These are phyloP conservation scores for Rubus idaeus DNA, from an alignment of 306 rosid genomes.

Conservation along the genomic window DNA sequence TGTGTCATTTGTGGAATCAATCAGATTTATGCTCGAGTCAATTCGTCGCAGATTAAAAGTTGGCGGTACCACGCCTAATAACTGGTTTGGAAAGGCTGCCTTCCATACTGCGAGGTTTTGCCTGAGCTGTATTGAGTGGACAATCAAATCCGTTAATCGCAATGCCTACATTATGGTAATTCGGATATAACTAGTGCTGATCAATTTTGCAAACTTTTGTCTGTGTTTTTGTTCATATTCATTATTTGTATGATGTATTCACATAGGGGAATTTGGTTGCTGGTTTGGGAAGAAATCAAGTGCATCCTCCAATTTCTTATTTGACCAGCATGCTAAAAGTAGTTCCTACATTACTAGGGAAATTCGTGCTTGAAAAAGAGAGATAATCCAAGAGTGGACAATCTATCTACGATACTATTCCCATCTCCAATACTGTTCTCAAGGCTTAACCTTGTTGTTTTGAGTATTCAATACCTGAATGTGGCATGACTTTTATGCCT, in stretches of 20 bases:
- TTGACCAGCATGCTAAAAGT: constrained; percentile 5
- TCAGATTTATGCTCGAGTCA: constrained; percentile 86
- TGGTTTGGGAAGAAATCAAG: background rate
- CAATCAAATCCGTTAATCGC: constrained; percentile 84
- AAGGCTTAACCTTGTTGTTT: background rate
- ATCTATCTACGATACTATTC: too few species aligned
- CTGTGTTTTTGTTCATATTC: background rate
- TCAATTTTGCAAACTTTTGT: background rate
- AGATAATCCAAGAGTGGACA: background rate
- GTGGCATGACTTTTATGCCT: background rate
- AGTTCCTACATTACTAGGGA: background rate
- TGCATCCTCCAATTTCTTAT: background rate
- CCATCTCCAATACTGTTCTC: background rate
- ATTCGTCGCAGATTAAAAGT: constrained; percentile 82
- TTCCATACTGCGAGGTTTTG: constrained; percentile 56
- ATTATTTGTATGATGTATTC: background rate
- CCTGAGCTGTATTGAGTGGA: constrained; percentile 82
- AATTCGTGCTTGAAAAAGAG: background rate
- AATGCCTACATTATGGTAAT: constrained; percentile 96
- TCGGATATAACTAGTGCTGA: constrained; percentile 11
- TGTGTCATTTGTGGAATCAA: constrained; percentile 85
- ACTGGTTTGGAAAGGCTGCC: constrained; percentile 63
- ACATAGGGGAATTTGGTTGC: background rate
- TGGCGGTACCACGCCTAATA: constrained; percentile 48
- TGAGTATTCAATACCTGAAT: background rate